These are phyloP conservation scores for Clathrus columnatus DNA, from an alignment of 768 basidiomycete genomes.

Conservation along the genomic window DNA sequence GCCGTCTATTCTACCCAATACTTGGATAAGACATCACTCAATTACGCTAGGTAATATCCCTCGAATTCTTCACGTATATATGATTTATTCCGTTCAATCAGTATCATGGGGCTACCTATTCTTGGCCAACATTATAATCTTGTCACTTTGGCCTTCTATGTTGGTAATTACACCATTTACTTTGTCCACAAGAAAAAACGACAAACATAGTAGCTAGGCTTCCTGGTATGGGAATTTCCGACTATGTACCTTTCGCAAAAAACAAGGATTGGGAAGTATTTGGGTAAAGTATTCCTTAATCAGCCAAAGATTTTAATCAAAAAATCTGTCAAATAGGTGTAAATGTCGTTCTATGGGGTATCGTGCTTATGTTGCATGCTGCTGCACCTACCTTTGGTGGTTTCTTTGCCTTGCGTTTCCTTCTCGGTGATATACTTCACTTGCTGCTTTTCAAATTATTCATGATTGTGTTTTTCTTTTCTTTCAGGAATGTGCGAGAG, in stretches of 20 bases:
- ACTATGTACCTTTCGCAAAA: conserved; percentile 14
- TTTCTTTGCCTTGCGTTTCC: conserved; percentile 18
- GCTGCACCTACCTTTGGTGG: conserved; percentile 12
- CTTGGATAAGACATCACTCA: conserved; percentile 60
- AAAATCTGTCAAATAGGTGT: conserved; percentile 5
- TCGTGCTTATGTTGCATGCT: conserved; percentile 16
- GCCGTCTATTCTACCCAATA: conserved; percentile 65
- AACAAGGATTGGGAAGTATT: conserved; percentile 14
- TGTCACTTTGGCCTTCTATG: conserved; percentile 14
- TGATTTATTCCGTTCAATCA: neutral
- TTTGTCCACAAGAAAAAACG: neutral
- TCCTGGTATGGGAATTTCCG: conserved; percentile 16
- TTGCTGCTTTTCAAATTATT: neutral
- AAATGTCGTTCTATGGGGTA: conserved; percentile 18
- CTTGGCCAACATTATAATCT: conserved; percentile 12
- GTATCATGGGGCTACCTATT: conserved; percentile 17
- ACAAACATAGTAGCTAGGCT: neutral
- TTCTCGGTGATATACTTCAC: conserved; percentile 11
- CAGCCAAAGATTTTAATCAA: neutral
- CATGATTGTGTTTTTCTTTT: too few relatives aligned
- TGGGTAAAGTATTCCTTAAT: conserved; percentile 7
- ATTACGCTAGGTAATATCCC: conserved; percentile 56
- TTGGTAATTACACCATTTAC: conserved; percentile 1
- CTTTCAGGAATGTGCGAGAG: conserved; percentile 14
- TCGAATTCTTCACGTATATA: neutral